Percentiles rank a stretch among this genome's conserved stretches.
Conservation (phyloP, 2,329 filamentous ascomycete genomes). For the Pestalotiopsis sp. region DNA sequence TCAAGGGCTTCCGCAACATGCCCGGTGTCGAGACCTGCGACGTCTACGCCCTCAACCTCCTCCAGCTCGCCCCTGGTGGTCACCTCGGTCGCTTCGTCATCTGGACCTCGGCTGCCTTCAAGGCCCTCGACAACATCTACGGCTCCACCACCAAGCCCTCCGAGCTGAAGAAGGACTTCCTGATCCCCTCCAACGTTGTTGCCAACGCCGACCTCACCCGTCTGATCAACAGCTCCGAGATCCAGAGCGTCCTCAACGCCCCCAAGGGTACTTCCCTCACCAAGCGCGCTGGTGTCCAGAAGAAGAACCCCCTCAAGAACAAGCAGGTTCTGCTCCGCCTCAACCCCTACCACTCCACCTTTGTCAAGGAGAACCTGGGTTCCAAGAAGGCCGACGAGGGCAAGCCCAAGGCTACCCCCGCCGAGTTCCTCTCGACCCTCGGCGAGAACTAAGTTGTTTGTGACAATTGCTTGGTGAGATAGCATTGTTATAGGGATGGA, state of each 20-base stretch:
- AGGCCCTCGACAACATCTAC: constrained; percentile 96
- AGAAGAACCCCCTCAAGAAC: constrained; percentile 99
- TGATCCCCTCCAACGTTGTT: constrained; percentile 90
- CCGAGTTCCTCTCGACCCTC: constrained; percentile 31
- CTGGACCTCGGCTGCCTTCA: constrained; percentile 97
- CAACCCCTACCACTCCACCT: constrained; percentile 95
- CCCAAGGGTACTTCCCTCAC: constrained; percentile 88
- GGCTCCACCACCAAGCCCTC: constrained; percentile 88
- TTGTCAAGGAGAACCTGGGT: constrained; percentile 83
- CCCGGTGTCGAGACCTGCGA: constrained; percentile 96
- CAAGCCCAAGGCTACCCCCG: constrained; percentile 54
- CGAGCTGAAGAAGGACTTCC: constrained; percentile 98
- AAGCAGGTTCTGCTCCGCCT: constrained; percentile 98
- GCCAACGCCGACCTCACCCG: constrained; percentile 93
- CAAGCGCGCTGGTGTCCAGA: constrained; percentile 91
- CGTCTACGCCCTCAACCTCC: constrained; percentile 94
- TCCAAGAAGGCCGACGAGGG: constrained; percentile 64
- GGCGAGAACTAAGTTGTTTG: constrained; percentile 32
- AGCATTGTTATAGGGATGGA: constrained; percentile 28
- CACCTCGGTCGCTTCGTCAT: constrained; percentile 99
- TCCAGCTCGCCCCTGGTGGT: constrained; percentile 98
- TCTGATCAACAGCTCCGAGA: constrained; percentile 98
- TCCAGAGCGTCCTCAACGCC: constrained; percentile 92
- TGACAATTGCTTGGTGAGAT: constrained; percentile 34
- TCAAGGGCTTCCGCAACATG: constrained; percentile 97